Evolutionary conservation across 306 rosid genomes (phyloP).

Genomic region (Citrullus amarus): DNA sequence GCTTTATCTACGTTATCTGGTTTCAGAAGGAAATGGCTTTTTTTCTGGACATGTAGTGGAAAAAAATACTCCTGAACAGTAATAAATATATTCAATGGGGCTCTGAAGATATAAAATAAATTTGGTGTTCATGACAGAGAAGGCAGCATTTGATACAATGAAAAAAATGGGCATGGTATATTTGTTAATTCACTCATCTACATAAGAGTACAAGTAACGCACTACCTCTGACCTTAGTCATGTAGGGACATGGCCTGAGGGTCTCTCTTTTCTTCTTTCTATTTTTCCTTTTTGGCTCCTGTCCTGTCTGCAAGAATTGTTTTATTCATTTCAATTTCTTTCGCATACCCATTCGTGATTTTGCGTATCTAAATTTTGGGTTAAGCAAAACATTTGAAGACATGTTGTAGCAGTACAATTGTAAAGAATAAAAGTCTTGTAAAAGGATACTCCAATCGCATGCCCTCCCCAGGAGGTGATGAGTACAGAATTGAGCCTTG

Average conservation of each 20-base stretch:
- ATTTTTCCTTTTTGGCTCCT: neutral
- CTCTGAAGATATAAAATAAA: neutral
- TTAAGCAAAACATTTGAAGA: conserved; percentile 32
- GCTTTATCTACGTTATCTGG: neutral
- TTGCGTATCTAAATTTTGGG: conserved; percentile 52
- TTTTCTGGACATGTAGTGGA: neutral
- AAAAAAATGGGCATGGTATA: neutral
- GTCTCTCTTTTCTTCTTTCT: neutral
- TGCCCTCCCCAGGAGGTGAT: conserved; percentile 72
- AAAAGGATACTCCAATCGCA: conserved; percentile 89
- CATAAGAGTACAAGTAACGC: neutral
- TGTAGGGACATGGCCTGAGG: neutral
- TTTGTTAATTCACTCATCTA: neutral
- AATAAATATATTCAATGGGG: neutral
- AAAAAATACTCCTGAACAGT: neutral
- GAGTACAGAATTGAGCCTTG: conserved; percentile 80
- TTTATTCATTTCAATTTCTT: conserved; percentile 47
- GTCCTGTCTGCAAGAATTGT: neutral
- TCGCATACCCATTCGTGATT: conserved; percentile 93
- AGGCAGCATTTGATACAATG: neutral
- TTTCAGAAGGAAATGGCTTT: neutral
- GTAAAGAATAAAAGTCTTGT: neutral
- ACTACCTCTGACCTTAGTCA: neutral
- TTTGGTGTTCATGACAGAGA: neutral
- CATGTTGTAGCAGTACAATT: neutral